These are phyloP conservation scores for Centella asiatica DNA, from an alignment of 129 eudicot genomes.

Conservation along the genomic window DNA sequence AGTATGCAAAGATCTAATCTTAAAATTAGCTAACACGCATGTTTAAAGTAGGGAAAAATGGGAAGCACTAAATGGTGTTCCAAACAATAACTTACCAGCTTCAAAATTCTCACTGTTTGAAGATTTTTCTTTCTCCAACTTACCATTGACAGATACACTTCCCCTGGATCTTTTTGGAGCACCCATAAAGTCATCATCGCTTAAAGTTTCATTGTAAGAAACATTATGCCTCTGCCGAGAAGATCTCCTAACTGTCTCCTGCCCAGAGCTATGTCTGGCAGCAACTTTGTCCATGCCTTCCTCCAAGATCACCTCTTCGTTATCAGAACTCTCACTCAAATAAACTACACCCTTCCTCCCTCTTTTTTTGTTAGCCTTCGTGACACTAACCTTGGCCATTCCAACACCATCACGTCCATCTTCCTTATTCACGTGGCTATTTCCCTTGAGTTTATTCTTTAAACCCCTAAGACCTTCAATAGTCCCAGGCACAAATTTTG, in stretches of 20 bases:
- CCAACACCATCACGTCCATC: slow-evolving; percentile 17
- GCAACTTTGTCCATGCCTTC: slow-evolving; percentile 10
- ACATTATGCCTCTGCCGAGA: slow-evolving; percentile 40
- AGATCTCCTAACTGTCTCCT: slow-evolving; percentile 31
- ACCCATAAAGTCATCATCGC: slow-evolving; percentile 27
- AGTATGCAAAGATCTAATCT: no score
- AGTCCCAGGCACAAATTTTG: slow-evolving; percentile 17
- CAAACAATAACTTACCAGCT: neutral
- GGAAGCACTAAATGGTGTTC: no score
- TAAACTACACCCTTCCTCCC: slow-evolving; percentile 34
- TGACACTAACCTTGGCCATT: slow-evolving; percentile 19
- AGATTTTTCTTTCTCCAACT: slow-evolving; percentile 18
- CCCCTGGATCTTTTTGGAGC: slow-evolving; percentile 36
- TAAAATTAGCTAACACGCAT: no score
- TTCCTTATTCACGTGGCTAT: neutral
- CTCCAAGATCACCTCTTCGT: slow-evolving; percentile 17
- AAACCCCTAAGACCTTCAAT: slow-evolving; percentile 18
- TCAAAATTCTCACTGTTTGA: neutral
- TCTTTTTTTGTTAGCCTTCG: slow-evolving; percentile 30
- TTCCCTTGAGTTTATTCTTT: slow-evolving; percentile 15
- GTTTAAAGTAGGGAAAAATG: no score
- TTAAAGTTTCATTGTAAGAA: slow-evolving; percentile 36
- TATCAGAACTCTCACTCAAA: slow-evolving; percentile 37
- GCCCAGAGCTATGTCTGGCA: slow-evolving; percentile 17
- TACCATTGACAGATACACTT: slow-evolving; percentile 14